Evolutionary conservation across 768 basidiomycete species (phyloP).

Genomic region (Calocera viscosa): DNA sequence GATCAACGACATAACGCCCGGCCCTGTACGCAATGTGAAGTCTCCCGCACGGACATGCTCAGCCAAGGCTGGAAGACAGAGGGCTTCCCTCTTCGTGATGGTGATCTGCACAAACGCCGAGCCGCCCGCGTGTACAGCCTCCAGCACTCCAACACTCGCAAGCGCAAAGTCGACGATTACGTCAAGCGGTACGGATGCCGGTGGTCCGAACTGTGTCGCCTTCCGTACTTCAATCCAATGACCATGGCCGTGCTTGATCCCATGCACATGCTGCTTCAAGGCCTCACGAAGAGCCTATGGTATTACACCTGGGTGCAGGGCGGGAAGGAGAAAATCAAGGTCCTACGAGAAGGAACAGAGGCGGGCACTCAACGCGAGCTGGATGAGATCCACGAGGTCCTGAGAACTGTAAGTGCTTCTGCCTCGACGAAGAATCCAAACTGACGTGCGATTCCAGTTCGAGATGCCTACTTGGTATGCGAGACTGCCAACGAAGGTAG

Average conservation of each 20-base stretch:
- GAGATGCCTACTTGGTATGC: constrained; percentile 4
- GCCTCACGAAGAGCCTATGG: neutral
- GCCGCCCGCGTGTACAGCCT: constrained; percentile 13
- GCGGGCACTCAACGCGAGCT: neutral
- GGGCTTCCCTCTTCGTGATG: constrained; percentile 13
- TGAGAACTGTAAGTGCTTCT: neutral
- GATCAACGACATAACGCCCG: constrained; percentile 24
- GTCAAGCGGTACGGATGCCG: neutral
- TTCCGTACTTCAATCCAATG: constrained; percentile 11
- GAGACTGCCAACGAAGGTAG: neutral
- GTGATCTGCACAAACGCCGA: constrained; percentile 15
- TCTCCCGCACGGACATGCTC: constrained; percentile 21
- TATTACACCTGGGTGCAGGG: neutral
- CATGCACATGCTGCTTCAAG: constrained; percentile 11
- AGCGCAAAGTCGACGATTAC: constrained; percentile 9
- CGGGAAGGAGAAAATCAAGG: neutral
- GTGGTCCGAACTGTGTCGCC: neutral
- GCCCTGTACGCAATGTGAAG: constrained; percentile 31
- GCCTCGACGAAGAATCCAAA: neutral
- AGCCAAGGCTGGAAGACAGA: constrained; percentile 5
- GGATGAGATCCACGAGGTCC: constrained; percentile 1
- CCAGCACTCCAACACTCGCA: neutral
- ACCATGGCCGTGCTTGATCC: constrained; percentile 10
- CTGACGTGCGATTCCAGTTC: neutral
- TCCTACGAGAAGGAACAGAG: neutral